Evolutionary conservation across 2,329 filamentous ascomycete genomes (phyloP), one percentile per base, ranked within the genome.

Genomic region (Paraconiothyrium sp.): DNA sequence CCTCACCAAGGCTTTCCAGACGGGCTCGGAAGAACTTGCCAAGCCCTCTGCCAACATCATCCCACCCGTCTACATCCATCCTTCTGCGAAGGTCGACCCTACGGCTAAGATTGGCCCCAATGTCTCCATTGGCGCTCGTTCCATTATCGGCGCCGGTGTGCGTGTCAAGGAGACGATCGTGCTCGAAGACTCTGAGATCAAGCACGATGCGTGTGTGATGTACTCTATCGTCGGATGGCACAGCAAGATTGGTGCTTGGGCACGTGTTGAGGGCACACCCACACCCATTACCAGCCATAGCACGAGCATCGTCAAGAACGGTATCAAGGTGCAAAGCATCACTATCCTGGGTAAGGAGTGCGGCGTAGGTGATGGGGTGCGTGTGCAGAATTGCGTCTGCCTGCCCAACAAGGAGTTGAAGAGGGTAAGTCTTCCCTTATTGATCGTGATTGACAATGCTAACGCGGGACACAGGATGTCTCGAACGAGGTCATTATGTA

Each of bases 321-420:
- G 95, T 55, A 90, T 98, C 80, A 98, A 98, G 85, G 95, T 99
- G 55, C 95, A 98, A 85, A 97, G 93, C 80, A 95, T 98, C 76
- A 98, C 94, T 50, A 99, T 98, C 69, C 81, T 99, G 65, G 94
- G 94, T 77, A 97, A 98, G 85, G 95, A 99, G 80, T 98, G 94
- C 75, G 88, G 85, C 59, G 95, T 98, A 34, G 93, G 91, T 4
- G 95, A 99, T 73, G 95, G 98, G 81, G 90, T 98, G 11, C 89
- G 93, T 65, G 93, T 99, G 71, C 94, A 98, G 84, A 98, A 99
- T 83, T 99, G 95, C 79, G 90, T 99, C 62, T 98, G 95, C 83
- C 82, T 99, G 83, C 95, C 95, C 10, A 97, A 94, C 82, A 99
- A 99, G 87, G 95, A 98, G 83, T 82, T 99, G 79, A 98, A 97